Evolutionary conservation across 2,329 filamentous ascomycete genomes (phyloP), one percentile per base, ranked within the genome.

Genomic region (Ceratocystis cubensis): DNA sequence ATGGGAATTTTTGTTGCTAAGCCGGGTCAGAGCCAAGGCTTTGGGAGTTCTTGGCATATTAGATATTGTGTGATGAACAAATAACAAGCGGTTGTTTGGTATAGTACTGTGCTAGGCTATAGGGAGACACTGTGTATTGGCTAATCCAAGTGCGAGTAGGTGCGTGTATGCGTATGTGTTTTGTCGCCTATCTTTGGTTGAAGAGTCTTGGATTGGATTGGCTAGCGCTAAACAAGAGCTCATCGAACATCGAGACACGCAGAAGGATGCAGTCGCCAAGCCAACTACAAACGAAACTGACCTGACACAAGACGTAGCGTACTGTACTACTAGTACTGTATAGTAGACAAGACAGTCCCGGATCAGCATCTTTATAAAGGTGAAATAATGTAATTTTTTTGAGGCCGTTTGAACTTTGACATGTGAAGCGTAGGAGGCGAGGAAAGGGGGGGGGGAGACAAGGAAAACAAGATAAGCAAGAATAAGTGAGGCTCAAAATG

Each of bases 241-340:
- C 28, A 33, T 33, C 17, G 13, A 59, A 17, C 4, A 30, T 17
- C 4, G 6, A 33, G 10, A 6, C 25, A 59, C 28, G n/a, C 28
- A 59, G 28, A 59, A 57, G 25, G 53, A 59, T 59, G 53, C 28
- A 59, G 53, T 59, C 53, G 53, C 53, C 53, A 59, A 59, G 53
- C 53, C 53, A 59, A 59, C 53, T 20, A 30, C 53, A 59, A 59
- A 59, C 53, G 53, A 59, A 59, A 59, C 53, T 33, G 7, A 7
- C 53, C 53, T 59, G 53, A 59, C 33, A 59, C 53, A 33, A 30
- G 17, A 30, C 37, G 5, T 17, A 17, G 15, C 48, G 15, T 30
- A 59, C 53, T 59, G 53, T 59, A 17, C 25, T 6, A 59, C 53
- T 59, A 5, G 28, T 20, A 59, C 28, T 6, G 28, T 33, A 59